Conservation (phyloP, 2,329 filamentous ascomycete species). For the Pyrenochaeta sp. region DNA sequence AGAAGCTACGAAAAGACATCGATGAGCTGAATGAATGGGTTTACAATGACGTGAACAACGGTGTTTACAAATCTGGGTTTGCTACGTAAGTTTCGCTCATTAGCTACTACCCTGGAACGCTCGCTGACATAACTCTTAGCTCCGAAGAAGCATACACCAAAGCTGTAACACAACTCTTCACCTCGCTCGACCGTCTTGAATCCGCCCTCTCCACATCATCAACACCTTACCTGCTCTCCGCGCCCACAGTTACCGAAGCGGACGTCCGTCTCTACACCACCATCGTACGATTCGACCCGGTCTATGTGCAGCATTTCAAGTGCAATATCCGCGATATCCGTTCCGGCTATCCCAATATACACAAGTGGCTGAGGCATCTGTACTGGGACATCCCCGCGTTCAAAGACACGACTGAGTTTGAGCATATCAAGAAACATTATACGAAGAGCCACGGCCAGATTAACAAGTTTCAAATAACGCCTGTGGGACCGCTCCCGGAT, state of each 20-base stretch:
- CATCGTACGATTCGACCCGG: conserved; percentile 67
- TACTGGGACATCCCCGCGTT: conserved; percentile 85
- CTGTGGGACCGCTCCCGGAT: conserved; percentile 83
- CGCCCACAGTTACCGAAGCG: conserved; percentile 56
- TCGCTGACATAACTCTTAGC: conserved; percentile 17
- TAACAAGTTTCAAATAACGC: conserved; percentile 76
- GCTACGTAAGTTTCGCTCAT: conserved; percentile 51
- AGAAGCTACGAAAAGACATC: conserved; percentile 55
- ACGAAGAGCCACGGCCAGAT: conserved; percentile 73
- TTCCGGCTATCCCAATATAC: conserved; percentile 80
- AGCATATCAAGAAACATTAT: conserved; percentile 90
- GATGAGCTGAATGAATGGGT: conserved; percentile 62
- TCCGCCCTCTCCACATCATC: conserved; percentile 50
- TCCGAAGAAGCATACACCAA: conserved; percentile 61
- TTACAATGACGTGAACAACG: conserved; percentile 62
- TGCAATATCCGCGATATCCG: conserved; percentile 88
- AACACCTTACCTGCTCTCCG: conserved; percentile 58
- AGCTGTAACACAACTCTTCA: conserved; percentile 57
- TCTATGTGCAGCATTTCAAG: conserved; percentile 70
- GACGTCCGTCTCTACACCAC: conserved; percentile 65
- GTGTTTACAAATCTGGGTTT: conserved; percentile 62
- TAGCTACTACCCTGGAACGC: not conserved
- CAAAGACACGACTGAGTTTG: conserved; percentile 83
- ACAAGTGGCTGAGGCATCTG: conserved; percentile 81
- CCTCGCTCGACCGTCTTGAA: conserved; percentile 59